Conservation (phyloP, 2,329 filamentous ascomycete genomes). For the Ciborinia camelliae region DNA sequence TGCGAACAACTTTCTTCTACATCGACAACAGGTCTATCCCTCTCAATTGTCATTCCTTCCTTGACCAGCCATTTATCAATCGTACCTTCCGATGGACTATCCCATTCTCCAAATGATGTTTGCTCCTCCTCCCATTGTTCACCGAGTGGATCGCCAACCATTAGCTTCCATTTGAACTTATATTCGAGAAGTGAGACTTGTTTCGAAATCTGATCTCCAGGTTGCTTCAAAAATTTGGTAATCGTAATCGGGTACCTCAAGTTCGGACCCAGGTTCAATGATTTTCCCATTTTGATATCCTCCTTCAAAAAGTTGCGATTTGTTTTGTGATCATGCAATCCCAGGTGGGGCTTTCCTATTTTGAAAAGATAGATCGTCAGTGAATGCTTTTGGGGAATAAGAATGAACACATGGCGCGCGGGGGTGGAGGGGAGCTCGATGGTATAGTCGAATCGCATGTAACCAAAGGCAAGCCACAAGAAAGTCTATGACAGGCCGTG, state of each 20-base stretch:
- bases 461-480: slow-evolving; percentile 1
- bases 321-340: slow-evolving; percentile 36
- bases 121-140: slow-evolving; percentile 64
- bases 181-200: slow-evolving; percentile 81
- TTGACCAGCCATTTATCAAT: slow-evolving; percentile 73
- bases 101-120: slow-evolving; percentile 72
- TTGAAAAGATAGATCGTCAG: slow-evolving; percentile 2
- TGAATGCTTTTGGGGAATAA: slow-evolving; percentile 21
- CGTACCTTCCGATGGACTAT: slow-evolving; percentile 78
- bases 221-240: slow-evolving; percentile 73
- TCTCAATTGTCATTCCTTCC: slow-evolving; percentile 60
- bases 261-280: slow-evolving; percentile 53
- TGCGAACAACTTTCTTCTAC: slow-evolving; percentile 91
- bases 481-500: not conserved
- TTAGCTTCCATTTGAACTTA: slow-evolving; percentile 76
- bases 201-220: slow-evolving; percentile 71
- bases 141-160: slow-evolving; percentile 63
- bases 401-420: not conserved
- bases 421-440: not conserved
- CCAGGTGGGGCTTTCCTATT: slow-evolving; percentile 22
- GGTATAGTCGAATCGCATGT: not conserved
- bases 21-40: slow-evolving; percentile 60
- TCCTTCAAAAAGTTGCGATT: slow-evolving; percentile 29
- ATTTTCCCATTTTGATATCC: slow-evolving; percentile 44
- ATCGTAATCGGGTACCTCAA: slow-evolving; percentile 93